phyloP scores from a whole-genome alignment of 768 basidiomycete species.

The Lactifluus rugatus region DNA sequence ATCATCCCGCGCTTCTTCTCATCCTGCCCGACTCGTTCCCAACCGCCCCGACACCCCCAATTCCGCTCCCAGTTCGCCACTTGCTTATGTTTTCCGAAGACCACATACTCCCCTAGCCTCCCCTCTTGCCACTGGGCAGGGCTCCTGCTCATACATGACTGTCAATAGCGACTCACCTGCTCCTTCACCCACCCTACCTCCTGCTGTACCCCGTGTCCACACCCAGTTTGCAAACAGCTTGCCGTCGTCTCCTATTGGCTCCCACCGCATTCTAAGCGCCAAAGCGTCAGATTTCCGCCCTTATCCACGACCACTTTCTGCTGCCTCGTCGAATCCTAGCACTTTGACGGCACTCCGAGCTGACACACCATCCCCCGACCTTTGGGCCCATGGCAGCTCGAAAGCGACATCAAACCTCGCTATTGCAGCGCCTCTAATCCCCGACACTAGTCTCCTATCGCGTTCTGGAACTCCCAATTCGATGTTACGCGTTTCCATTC shows the following conservation, averaged over 20 bases:
- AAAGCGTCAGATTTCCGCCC: slow-evolving; percentile 88
- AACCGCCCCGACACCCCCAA: slow-evolving; percentile 68
- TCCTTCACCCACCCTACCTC: slow-evolving; percentile 55
- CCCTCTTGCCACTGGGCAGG: slow-evolving; percentile 53
- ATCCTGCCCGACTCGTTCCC: slow-evolving; percentile 50
- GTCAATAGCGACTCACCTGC: slow-evolving; percentile 45
- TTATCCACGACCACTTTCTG: slow-evolving; percentile 68
- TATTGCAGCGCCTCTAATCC: slow-evolving; percentile 82
- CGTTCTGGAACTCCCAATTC: slow-evolving; percentile 63
- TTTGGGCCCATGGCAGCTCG: slow-evolving; percentile 70
- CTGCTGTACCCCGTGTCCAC: slow-evolving; percentile 45
- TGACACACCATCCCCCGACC: slow-evolving; percentile 81
- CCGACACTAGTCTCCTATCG: slow-evolving; percentile 46
- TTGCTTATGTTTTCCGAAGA: slow-evolving; percentile 61
- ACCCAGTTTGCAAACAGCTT: slow-evolving; percentile 70
- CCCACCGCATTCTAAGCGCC: slow-evolving; percentile 78
- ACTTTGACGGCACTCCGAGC: slow-evolving; percentile 43
- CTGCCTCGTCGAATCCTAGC: slow-evolving; percentile 53
- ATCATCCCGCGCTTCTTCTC: slow-evolving; percentile 67
- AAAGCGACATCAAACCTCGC: slow-evolving; percentile 78
- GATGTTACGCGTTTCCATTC: slow-evolving; percentile 53
- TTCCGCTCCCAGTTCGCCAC: slow-evolving; percentile 67
- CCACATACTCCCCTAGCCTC: slow-evolving; percentile 76
- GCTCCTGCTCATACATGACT: slow-evolving; percentile 47
- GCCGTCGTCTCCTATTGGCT: slow-evolving; percentile 75